These are phyloP conservation scores for Boletellus sp. DNA, from an alignment of 768 basidiomycete species.

Conservation along the genomic window DNA sequence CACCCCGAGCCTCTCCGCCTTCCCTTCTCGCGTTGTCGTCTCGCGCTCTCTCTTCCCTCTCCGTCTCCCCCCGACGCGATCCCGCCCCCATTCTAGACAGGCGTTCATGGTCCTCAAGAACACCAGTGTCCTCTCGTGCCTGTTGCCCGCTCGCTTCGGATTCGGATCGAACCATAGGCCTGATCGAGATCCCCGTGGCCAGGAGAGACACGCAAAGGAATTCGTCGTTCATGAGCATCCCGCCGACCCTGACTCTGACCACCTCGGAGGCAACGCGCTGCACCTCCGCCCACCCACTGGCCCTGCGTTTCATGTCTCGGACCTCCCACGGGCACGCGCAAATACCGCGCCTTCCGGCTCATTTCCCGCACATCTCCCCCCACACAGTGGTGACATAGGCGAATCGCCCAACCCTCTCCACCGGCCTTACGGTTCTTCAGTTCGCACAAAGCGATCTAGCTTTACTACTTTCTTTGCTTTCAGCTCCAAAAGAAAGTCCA, in stretches of 20 bases:
- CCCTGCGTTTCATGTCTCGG: neutral
- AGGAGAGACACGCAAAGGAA: conserved; percentile 30
- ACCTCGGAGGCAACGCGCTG: conserved; percentile 14
- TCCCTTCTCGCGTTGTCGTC: neutral
- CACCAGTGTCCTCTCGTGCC: conserved; percentile 30
- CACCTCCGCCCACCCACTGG: too few relatives aligned
- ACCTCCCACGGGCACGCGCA: conserved; percentile 32
- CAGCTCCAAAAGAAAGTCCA: conserved; percentile 21
- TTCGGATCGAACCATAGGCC: conserved; percentile 20
- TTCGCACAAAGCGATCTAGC: conserved; percentile 44
- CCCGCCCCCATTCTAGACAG: too few relatives aligned
- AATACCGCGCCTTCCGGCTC: conserved; percentile 23
- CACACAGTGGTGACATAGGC: conserved; percentile 53
- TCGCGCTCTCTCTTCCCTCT: neutral
- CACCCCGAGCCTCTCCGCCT: neutral
- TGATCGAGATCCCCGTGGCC: conserved; percentile 7
- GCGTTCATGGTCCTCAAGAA: conserved; percentile 35
- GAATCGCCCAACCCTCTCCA: conserved; percentile 48
- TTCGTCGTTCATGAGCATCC: neutral
- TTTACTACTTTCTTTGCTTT: conserved; percentile 28
- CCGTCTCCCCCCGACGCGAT: neutral
- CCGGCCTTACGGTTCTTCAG: conserved; percentile 16
- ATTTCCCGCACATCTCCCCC: conserved; percentile 25
- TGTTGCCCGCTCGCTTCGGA: conserved; percentile 38
- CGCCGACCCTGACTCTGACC: conserved; percentile 30